Base-by-base conservation (phyloP, 2,329 filamentous ascomycete genomes). In the Hirsutella rhossiliensis region DNA sequence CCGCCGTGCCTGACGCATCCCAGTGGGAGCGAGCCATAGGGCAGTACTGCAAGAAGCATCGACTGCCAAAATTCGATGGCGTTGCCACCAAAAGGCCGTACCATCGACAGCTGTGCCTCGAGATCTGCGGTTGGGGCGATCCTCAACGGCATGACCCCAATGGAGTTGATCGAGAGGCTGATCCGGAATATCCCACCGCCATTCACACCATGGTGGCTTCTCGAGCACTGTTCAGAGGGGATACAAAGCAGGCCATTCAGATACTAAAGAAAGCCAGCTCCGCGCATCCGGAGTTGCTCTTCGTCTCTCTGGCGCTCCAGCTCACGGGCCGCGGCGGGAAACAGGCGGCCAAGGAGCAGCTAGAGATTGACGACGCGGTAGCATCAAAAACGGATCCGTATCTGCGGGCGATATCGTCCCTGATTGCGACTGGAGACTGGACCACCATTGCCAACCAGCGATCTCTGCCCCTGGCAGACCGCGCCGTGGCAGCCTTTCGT, bases 371-470 rank as follows among this genome's bases (percentile, higher is more conserved):
- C 56, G 73, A 76, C 45, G 66, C 66, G 2, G 68, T 76, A 13
- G 75, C 78, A 23, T 77, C 74, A 46, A 76, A 82, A 48, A 79
- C 81, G 0, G 84, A 92, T 53, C 82, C 85, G 0, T 90, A 89
- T 56, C 73, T 92, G 20, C 81, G 85, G 44, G 85, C 84, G 6
- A 82, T 92, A 40, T 85, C 87, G 20, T 80, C 81, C 3, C 80
- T 86, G 51, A 84, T 92, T 48, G 80, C 82, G 11, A 86, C 80
- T 0, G 82, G 82, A 5, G 76, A 87, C 58, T 92, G 87, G 87
- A 68, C 75, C 17, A 73, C 75, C 36, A 83, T 92, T 36, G 80
- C 84, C 34, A 76, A 82, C 50, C 84, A 88, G 56, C 69, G 73
- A 18, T 83, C 84, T 27, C 71, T 94, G 2, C 82, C 85, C 1